Conservation (phyloP, 1,284 basidiomycete species). For the Pyrrhoderma lamaoense region DNA sequence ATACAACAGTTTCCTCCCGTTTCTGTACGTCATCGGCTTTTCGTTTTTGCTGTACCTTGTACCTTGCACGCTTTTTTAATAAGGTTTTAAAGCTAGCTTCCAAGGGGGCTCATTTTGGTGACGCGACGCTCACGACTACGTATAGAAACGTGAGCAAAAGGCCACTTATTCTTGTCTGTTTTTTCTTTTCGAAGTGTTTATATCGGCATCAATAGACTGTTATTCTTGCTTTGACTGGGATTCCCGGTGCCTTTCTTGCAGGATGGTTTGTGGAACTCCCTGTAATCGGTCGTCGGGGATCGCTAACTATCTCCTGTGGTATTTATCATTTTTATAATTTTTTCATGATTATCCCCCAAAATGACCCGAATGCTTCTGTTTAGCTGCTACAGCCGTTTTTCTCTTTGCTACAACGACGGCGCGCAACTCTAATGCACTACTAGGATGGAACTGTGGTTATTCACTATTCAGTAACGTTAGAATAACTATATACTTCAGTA, state of each 20-base stretch:
- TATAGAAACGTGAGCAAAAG: conserved; percentile 42
- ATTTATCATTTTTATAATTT: conserved; percentile 26
- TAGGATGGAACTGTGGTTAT: conserved; percentile 72
- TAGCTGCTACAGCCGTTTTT: conserved; percentile 60
- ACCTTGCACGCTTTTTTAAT: background rate
- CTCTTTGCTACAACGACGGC: conserved; percentile 64
- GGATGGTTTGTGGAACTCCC: conserved; percentile 59
- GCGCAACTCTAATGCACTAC: conserved; percentile 49
- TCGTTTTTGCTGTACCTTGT: background rate
- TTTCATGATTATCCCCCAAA: conserved; percentile 19
- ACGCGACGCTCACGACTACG: conserved; percentile 41
- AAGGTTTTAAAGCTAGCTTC: conserved; percentile 30
- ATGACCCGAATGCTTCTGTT: background rate
- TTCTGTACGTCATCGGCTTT: conserved; percentile 31
- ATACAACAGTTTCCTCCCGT: conserved; percentile 52
- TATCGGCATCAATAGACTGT: conserved; percentile 32
- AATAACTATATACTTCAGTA: background rate
- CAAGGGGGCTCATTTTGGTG: conserved; percentile 42
- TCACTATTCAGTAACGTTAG: conserved; percentile 50
- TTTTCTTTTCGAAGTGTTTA: conserved; percentile 1
- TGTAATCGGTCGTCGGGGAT: conserved; percentile 54
- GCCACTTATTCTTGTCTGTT: background rate
- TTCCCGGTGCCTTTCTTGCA: conserved; percentile 60
- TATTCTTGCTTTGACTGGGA: conserved; percentile 56
- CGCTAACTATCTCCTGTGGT: conserved; percentile 45